These are phyloP conservation scores for Colletotrichum sp. DNA, from an alignment of 2,329 filamentous ascomycete species.

Conservation along the genomic window DNA sequence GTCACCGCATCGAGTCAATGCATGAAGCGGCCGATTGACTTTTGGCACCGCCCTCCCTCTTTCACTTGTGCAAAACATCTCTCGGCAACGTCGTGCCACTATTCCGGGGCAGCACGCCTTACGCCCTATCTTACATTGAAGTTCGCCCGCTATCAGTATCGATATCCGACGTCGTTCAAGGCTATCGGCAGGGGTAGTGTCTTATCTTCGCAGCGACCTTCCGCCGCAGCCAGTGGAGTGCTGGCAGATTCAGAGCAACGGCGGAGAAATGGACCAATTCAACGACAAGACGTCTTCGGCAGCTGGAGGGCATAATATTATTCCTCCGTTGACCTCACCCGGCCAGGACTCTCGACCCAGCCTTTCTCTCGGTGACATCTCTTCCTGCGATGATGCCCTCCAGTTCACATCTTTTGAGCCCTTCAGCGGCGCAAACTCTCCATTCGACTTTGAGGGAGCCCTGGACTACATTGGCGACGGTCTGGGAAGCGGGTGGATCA, in stretches of 20 bases:
- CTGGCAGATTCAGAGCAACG: background rate
- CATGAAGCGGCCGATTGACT: background rate
- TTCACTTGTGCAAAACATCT: background rate
- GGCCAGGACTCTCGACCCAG: background rate
- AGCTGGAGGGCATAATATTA: background rate
- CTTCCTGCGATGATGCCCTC: background rate
- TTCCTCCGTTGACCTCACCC: background rate
- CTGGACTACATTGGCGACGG: background rate
- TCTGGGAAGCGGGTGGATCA: background rate
- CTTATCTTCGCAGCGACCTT: background rate
- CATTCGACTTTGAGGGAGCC: background rate
- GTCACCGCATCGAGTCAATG: background rate
- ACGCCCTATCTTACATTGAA: background rate
- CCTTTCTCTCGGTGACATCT: background rate
- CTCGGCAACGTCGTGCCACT: background rate
- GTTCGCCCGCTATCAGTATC: background rate
- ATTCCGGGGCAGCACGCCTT: background rate
- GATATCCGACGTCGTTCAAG: background rate
- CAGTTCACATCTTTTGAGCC: background rate
- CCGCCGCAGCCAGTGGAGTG: background rate
- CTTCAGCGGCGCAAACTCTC: background rate
- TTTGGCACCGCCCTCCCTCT: background rate
- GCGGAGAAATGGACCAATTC: background rate
- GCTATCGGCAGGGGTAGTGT: background rate
- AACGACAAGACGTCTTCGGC: background rate